phyloP scores from a whole-genome alignment of 495 filamentous ascomycete genomes.

The Cenococcum geophilum region DNA sequence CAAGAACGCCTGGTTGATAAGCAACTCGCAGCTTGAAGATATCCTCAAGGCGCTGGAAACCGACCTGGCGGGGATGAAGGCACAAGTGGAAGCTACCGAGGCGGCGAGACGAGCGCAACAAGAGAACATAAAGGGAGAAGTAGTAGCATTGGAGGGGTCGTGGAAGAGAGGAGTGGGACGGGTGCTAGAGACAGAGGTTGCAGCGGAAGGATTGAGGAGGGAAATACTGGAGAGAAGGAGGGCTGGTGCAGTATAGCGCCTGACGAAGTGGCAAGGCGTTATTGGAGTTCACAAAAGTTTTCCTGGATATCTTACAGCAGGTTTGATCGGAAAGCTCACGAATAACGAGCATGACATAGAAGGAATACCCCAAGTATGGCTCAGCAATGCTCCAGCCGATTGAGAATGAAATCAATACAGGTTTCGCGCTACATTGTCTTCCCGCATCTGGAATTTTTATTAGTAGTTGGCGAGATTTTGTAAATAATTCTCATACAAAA shows the following conservation, averaged over 20 bases:
- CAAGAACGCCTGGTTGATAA: conserved; percentile 85
- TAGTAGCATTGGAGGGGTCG: conserved; percentile 60
- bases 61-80: conserved; percentile 62
- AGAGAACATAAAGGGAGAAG: conserved; percentile 60
- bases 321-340: neutral
- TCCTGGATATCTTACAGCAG: neutral
- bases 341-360: neutral
- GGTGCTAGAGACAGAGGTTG: conserved; percentile 63
- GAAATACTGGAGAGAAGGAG: conserved; percentile 56
- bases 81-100: conserved; percentile 63
- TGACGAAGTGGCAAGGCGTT: neutral
- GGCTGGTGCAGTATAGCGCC: conserved; percentile 24
- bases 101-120: conserved; percentile 64
- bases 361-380: neutral
- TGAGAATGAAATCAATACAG: neutral
- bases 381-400: neutral
- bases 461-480: too few species aligned
- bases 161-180: conserved; percentile 46
- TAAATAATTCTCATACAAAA: too few species aligned
- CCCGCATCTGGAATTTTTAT: too few species aligned
- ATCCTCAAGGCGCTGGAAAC: conserved; percentile 66
- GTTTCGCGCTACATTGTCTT: too few species aligned
- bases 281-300: neutral
- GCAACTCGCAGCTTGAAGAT: conserved; percentile 71
- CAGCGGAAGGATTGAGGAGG: conserved; percentile 58